phyloP scores from a whole-genome alignment of 179 eudicot genomes.

The Beta macrorhiza region DNA sequence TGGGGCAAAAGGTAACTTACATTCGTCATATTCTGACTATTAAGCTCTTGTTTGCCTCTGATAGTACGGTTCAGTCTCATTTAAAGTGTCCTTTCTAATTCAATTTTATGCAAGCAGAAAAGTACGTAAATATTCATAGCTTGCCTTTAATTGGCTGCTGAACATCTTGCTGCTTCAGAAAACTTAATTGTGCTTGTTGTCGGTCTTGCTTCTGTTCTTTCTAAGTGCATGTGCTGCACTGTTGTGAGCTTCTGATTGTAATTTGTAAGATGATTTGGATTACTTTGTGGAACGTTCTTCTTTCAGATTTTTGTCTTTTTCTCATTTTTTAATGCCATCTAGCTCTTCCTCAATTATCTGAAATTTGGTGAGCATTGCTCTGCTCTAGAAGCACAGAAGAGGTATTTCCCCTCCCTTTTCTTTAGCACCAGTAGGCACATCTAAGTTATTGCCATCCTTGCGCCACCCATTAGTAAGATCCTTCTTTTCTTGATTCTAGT shows the following conservation, averaged over 20 bases:
- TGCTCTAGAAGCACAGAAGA: background rate
- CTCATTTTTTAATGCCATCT: background rate
- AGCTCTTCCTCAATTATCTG: background rate
- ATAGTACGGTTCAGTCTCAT: background rate
- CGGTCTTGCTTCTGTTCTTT: background rate
- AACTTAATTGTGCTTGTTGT: background rate
- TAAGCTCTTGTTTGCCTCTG: background rate
- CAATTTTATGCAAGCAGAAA: background rate
- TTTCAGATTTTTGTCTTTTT: background rate
- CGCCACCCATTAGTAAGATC: background rate
- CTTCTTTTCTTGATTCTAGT: background rate
- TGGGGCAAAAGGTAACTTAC: slow-evolving; percentile 62
- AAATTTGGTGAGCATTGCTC: background rate
- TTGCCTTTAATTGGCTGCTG: background rate
- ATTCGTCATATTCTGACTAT: background rate
- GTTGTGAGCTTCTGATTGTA: background rate
- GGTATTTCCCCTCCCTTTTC: background rate
- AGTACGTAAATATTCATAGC: background rate
- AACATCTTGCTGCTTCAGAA: background rate
- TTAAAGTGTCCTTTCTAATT: background rate
- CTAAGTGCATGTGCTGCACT: background rate
- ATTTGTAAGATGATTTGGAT: background rate
- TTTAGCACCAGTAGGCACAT: background rate
- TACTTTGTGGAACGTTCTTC: background rate
- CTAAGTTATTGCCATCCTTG: background rate